Evolutionary conservation across 2,329 filamentous ascomycete genomes (phyloP).

Genomic region (Curvularia sp.): DNA sequence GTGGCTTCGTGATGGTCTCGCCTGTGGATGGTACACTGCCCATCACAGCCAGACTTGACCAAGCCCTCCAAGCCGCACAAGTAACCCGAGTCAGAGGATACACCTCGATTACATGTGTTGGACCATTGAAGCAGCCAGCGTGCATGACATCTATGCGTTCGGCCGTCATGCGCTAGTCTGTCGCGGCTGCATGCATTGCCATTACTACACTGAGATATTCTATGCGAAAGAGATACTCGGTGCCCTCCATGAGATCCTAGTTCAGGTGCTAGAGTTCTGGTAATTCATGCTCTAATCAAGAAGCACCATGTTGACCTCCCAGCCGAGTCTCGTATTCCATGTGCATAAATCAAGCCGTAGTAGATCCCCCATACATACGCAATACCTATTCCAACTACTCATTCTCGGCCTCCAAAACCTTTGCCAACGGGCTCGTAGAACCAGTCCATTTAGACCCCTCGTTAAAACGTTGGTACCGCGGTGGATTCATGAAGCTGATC

Average conservation of each 20-base stretch:
- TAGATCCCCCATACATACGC: background rate
- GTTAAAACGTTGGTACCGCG: constrained; percentile 12
- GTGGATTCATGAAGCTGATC: constrained; percentile 19
- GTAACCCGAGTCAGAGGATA: background rate
- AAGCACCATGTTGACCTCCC: background rate
- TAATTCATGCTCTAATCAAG: background rate
- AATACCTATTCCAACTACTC: constrained; percentile 4
- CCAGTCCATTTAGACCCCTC: background rate
- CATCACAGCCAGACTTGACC: background rate
- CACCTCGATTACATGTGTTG: background rate
- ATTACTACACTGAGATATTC: background rate
- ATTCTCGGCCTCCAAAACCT: constrained; percentile 13
- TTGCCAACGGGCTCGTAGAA: constrained; percentile 7
- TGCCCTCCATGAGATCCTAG: background rate
- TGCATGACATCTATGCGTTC: background rate
- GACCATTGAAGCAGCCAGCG: background rate
- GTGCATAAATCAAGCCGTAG: background rate
- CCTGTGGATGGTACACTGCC: background rate
- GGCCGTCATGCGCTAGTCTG: background rate
- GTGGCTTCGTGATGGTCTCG: background rate
- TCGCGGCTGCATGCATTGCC: background rate
- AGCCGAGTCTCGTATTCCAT: background rate
- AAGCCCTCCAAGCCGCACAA: background rate
- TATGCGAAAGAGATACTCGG: background rate
- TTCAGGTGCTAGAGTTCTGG: background rate